A percentile compares a stretch with the other conserved stretches of the same genome.
Evolutionary conservation across 2,329 filamentous ascomycete species (phyloP).

Genomic region (Aspergillus fumigatiaffinis): DNA sequence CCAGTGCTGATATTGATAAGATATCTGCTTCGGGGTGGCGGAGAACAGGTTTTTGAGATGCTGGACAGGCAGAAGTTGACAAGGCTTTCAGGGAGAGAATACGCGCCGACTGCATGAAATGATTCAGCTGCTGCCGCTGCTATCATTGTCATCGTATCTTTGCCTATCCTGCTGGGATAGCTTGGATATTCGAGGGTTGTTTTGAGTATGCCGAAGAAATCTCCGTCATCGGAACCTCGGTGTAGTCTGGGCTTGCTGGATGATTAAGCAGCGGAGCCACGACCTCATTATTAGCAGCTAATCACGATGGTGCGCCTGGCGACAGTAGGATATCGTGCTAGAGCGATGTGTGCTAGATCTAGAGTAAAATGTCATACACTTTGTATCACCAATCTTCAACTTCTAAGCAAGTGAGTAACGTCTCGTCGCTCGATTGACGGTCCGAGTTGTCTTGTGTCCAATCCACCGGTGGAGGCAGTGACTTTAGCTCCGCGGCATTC

Average conservation of each 20-base stretch:
- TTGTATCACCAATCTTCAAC: background rate
- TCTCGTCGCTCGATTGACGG: background rate
- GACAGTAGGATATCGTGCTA: background rate
- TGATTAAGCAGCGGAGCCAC: background rate
- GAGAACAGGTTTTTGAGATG: background rate
- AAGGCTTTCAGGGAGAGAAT: background rate
- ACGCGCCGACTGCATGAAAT: background rate
- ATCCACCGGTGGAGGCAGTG: background rate
- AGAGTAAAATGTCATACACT: background rate
- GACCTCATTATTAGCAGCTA: background rate
- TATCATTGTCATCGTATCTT: background rate
- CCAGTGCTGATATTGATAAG: background rate
- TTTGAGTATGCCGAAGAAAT: background rate
- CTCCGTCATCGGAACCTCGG: background rate
- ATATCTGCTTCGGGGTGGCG: background rate
- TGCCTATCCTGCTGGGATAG: background rate
- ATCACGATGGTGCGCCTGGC: background rate
- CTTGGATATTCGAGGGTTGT: background rate
- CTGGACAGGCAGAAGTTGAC: background rate
- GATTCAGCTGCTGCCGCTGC: background rate
- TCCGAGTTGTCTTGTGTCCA: background rate
- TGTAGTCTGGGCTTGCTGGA: background rate
- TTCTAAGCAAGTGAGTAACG: background rate
- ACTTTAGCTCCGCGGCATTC: background rate
- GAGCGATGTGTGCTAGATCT: background rate